Evolutionary conservation across 352 stramenopile species (phyloP), one percentile per base, ranked within the genome.

Genomic region (Phytophthora europaea): DNA sequence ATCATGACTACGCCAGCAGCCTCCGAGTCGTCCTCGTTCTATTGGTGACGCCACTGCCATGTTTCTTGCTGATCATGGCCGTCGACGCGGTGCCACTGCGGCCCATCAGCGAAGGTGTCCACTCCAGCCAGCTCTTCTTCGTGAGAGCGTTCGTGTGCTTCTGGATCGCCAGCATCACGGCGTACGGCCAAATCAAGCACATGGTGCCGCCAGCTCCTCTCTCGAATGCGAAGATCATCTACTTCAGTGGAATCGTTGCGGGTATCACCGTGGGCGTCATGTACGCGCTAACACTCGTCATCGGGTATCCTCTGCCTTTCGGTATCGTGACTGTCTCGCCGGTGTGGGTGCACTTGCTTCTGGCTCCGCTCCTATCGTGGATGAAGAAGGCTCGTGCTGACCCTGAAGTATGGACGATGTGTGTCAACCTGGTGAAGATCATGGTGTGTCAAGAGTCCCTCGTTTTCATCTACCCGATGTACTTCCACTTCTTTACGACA

Each of bases 251-350:
- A 1, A 12, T 75, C 20, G 51, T 57, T 2, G 57, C 48, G 3
- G 33, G 48, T 1, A 31, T 57, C 0, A 40, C n/a, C 0, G 43
- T 47, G 7, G 6, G 18, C n/a, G 31, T 33, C 8, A 40, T 56
- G 57, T 63, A 74, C 23, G 45, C 9, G 6, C 8, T 74, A 6
- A 57, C 63, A 6, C 28, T 68, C 23, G 15, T 22, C 0, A 72
- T 82, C 40, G 74, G 78, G 2, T 82, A 73, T 47, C 74, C 74
- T 2, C n/a, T 81, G 10, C 73, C 73, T 13, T 82, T 84, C 61
- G 70, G 59, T 12, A 67, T 80, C 10, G 54, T 73, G 2, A 51
- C 67, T 13, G 20, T 59, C 15, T 54, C 43, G 55, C 23, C 61
- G n/a, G 26, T 58, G 18, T 68, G 65, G 63, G 23, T 56, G 13